Conservation (phyloP, 2,329 filamentous ascomycete genomes). For the Lachnellula hyalina region DNA sequence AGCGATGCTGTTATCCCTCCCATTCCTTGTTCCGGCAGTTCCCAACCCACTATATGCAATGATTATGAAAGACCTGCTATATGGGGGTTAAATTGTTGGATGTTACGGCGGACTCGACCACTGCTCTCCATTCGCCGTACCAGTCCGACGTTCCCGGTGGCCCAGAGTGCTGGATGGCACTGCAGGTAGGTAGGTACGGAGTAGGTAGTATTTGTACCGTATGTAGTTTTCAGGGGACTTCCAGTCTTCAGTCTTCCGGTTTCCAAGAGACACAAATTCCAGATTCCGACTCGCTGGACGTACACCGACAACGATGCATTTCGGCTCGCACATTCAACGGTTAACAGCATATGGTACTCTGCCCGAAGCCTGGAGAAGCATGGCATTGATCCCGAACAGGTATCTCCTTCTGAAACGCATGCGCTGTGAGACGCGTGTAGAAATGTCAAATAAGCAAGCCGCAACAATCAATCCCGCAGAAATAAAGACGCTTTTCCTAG, state of each 20-base stretch:
- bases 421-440: slow-evolving; percentile 14
- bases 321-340: no score
- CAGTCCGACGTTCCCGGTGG: not conserved
- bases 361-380: no score
- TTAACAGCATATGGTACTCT: no score
- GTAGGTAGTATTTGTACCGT: no score
- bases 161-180: not conserved
- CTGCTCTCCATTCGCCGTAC: no score
- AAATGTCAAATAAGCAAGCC: slow-evolving; percentile 9
- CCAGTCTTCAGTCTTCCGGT: not conserved
- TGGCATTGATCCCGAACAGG: not conserved
- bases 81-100: not conserved
- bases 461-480: not conserved
- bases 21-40: not conserved
- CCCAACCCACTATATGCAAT: not conserved
- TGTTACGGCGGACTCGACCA: not conserved
- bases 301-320: not conserved
- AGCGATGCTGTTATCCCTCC: not conserved
- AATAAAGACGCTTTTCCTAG: not conserved
- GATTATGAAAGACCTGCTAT: no score
- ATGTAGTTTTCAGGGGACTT: not conserved
- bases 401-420: slow-evolving; percentile 15
- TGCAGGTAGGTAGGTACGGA: no score
- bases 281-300: not conserved
- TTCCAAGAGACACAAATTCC: not conserved